A percentile compares a stretch with the other conserved stretches of the same genome.
These are phyloP conservation scores for Spongiforma sp. DNA, from an alignment of 1,284 basidiomycete genomes.

Conservation along the genomic window DNA sequence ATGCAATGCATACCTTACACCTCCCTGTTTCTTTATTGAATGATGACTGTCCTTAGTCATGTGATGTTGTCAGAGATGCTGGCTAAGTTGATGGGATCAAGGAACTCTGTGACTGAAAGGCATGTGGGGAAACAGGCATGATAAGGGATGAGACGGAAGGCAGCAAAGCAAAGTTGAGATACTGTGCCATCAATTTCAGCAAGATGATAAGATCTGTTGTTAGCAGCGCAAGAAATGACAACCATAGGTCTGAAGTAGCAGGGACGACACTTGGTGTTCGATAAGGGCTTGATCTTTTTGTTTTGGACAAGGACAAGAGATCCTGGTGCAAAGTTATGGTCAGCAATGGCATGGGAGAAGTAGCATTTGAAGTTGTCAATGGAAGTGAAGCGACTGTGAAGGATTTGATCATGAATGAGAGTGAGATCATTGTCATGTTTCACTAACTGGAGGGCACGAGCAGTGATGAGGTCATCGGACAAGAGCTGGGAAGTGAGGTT, in stretches of 20 bases:
- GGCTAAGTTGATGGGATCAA: not conserved
- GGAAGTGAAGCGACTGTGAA: constrained; percentile 24
- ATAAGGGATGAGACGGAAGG: constrained; percentile 27
- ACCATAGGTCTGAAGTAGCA: constrained; percentile 39
- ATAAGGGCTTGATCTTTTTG: constrained; percentile 25
- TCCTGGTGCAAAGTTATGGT: constrained; percentile 27
- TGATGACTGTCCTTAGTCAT: too few relatives aligned
- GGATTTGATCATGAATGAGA: constrained; percentile 18
- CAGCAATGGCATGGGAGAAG: constrained; percentile 20
- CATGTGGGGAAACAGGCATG: not conserved
- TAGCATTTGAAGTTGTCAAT: constrained; percentile 13
- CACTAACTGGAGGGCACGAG: not conserved
- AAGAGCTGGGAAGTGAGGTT: not conserved
- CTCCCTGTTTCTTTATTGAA: too few relatives aligned
- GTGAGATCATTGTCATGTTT: not conserved
- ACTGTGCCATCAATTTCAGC: constrained; percentile 35
- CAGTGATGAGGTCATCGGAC: not conserved
- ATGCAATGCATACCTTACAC: too few relatives aligned
- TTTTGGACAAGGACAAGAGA: constrained; percentile 36
- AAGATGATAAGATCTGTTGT: constrained; percentile 40
- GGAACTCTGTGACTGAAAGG: not conserved
- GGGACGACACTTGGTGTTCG: constrained; percentile 33
- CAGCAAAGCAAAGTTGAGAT: constrained; percentile 17
- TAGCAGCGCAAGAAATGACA: constrained; percentile 27
- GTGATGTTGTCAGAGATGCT: too few relatives aligned